Percentiles rank a stretch among this genome's conserved stretches.
Conservation (phyloP, 176 grass and related monocot species). For the Eleusine coracana region DNA sequence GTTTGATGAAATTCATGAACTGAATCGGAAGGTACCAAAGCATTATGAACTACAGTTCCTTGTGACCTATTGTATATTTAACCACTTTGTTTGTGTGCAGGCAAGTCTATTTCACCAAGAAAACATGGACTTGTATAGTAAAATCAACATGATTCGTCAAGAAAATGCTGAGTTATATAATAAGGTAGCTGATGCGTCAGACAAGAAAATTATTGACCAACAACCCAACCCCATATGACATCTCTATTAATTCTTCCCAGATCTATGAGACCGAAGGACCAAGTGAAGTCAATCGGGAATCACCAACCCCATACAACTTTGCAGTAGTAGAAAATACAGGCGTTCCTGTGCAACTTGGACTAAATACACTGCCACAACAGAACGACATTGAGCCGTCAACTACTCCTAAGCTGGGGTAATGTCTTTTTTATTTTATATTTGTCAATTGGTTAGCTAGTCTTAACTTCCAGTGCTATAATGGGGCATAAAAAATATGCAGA, state of each 20-base stretch:
- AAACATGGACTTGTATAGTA: constrained; percentile 80
- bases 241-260: constrained; percentile 41
- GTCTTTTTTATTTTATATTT: neutral
- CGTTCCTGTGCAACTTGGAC: constrained; percentile 67
- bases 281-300: constrained; percentile 46
- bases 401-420: constrained; percentile 67
- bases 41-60: neutral
- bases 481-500: constrained; percentile 40
- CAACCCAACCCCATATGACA: neutral
- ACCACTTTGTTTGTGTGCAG: constrained; percentile 39
- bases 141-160: constrained; percentile 60
- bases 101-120: constrained; percentile 77
- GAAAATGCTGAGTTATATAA: constrained; percentile 75
- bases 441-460: constrained; percentile 25
- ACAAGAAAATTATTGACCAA: constrained; percentile 18
- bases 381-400: constrained; percentile 3
- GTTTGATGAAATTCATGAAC: constrained; percentile 77
- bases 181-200: constrained; percentile 55
- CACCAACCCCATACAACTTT: constrained; percentile 59
- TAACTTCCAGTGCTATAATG: constrained; percentile 30
- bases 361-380: constrained; percentile 53
- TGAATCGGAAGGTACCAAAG: constrained; percentile 62
- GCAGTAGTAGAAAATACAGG: constrained; percentile 54
- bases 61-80: neutral
- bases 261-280: constrained; percentile 52